Evolutionary conservation across 805 yeast genomes (phyloP).

Genomic region (Priceomyces carsonii): DNA sequence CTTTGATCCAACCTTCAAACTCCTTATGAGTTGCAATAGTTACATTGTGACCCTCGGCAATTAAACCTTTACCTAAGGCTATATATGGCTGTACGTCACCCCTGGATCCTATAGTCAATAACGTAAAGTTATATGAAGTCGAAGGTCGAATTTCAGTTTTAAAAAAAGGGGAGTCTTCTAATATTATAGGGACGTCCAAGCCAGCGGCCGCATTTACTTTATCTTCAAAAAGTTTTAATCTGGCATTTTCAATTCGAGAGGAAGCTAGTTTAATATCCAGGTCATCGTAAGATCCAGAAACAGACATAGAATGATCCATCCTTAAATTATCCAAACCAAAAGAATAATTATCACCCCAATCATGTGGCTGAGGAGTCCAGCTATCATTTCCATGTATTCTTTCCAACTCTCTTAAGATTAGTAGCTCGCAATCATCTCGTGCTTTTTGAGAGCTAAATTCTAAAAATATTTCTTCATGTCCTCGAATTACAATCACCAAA

Average conservation of each 20-base stretch:
- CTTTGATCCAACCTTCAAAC: constrained; percentile 71
- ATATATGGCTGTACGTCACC: constrained; percentile 98
- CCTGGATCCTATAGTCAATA: constrained; percentile 89
- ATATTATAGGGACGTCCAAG: constrained; percentile 63
- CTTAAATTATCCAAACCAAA: constrained; percentile 16
- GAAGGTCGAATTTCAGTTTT: constrained; percentile 54
- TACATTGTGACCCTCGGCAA: constrained; percentile 79
- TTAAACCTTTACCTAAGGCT: constrained; percentile 78
- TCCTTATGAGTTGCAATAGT: constrained; percentile 86
- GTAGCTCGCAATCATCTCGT: constrained; percentile 71
- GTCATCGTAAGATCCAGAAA: background rate
- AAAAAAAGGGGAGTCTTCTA: constrained; percentile 63
- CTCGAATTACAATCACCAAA: constrained; percentile 65
- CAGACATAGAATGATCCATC: constrained; percentile 5
- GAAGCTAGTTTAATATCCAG: constrained; percentile 15
- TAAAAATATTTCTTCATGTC: constrained; percentile 74
- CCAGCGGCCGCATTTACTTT: constrained; percentile 61
- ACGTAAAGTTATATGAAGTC: constrained; percentile 57
- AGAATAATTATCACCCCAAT: constrained; percentile 25
- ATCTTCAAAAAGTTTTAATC: constrained; percentile 67
- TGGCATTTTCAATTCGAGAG: constrained; percentile 51
- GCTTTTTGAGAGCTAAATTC: constrained; percentile 67
- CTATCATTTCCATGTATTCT: constrained; percentile 25
- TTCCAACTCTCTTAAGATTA: constrained; percentile 54
- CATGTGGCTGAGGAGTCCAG: constrained; percentile 21